phyloP scores from a whole-genome alignment of 179 eudicot species.

The Camellia oleifera region DNA sequence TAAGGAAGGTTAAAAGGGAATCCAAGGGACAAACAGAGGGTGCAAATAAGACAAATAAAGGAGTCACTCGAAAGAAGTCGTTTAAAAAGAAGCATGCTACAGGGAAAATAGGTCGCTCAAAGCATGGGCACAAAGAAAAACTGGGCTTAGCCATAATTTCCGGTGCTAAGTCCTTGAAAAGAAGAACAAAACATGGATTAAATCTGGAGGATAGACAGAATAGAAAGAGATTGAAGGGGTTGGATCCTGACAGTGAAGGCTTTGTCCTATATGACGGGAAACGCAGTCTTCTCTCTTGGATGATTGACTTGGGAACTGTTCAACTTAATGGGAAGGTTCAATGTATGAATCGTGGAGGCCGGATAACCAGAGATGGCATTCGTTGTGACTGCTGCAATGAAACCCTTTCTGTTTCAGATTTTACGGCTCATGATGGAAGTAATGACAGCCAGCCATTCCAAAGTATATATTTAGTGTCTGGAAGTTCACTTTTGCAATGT shows the following conservation, averaged over 20 bases:
- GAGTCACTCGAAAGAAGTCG: constrained; percentile 8
- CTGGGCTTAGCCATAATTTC: not conserved
- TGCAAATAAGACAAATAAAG: constrained; percentile 20
- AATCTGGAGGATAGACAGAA: constrained; percentile 31
- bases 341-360: constrained; percentile 43
- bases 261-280: constrained; percentile 49
- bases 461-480: constrained; percentile 57
- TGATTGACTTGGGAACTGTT: constrained; percentile 71
- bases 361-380: constrained; percentile 73
- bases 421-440: constrained; percentile 70
- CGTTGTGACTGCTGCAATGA: constrained; percentile 66
- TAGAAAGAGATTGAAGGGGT: constrained; percentile 51
- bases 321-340: constrained; percentile 52
- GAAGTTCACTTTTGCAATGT: constrained; percentile 59
- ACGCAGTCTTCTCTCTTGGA: constrained; percentile 78
- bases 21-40: constrained; percentile 4
- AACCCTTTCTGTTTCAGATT: constrained; percentile 45
- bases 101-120: constrained; percentile 10
- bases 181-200: constrained; percentile 22
- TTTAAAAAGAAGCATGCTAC: constrained; percentile 16
- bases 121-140: constrained; percentile 3
- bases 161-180: not conserved
- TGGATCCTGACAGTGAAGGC: constrained; percentile 41
- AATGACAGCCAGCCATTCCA: constrained; percentile 41
- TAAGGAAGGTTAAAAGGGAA: constrained; percentile 20